Evolutionary conservation across 1,284 basidiomycete species (phyloP), one percentile per base, ranked within the genome.

Genomic region (Austroboletus novae-zelandiae): DNA sequence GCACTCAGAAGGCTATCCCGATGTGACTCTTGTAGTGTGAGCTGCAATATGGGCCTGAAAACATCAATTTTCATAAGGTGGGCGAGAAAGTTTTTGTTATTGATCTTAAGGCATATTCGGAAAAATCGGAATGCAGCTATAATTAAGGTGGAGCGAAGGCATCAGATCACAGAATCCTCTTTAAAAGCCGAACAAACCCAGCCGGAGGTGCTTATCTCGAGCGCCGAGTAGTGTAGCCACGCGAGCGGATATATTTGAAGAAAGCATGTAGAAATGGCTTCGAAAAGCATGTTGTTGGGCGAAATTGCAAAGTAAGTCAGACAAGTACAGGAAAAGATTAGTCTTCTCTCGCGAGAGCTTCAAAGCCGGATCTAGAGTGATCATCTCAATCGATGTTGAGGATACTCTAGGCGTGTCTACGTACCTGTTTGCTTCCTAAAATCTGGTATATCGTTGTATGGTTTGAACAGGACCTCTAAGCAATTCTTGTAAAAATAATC

Each of bases 1-100:
- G 94, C 95, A 61, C 87, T 90, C 41, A 99, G 76, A 57, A 99
- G 79, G 69, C 96, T 99, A 71, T 99, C 96, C 52, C 90, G 79
- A 42, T 78, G 77, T 29, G 88, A 88, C 70, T 98, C 96, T 45
- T 80, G 80, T 32, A 89, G 68, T 27, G 93, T 87, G 51, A 98
- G 73, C 50, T 91, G 84, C 47, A 98, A 72, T 52, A 98, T 84
- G 7, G 92, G 89, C 55, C 83, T 81, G 54, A 97, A 76, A 18
- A 94, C 74, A 60, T 94, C 91, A 56, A 90, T 79, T 74, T 95
- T 95, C 67, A 89, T 81, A 44, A 98, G 77, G 65, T 94, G 88
- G 36, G 81, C 80, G 61, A 91, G 86, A 53, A 93, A 83, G 66
- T 95, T 96, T 56, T 86, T 82, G 67, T 97, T 98, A 60, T 89